phyloP scores from a whole-genome alignment of 352 stramenopile genomes.

The Pythium pyrilobum region DNA sequence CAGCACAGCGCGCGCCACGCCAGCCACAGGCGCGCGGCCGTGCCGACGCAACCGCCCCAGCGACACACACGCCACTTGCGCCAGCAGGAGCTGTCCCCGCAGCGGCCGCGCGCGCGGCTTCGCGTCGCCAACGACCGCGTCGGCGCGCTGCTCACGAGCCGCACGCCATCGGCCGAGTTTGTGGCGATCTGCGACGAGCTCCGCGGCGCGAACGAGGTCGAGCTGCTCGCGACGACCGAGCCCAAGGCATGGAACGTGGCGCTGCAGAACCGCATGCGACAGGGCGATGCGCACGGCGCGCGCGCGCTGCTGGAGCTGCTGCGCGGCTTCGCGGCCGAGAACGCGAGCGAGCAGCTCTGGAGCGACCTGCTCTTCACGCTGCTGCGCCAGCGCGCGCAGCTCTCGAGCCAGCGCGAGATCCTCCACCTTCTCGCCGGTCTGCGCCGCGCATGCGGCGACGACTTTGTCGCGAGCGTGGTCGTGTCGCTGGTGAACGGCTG shows the following conservation, averaged over 20 bases:
- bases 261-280: slow-evolving; percentile 44
- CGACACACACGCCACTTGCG: no score
- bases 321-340: slow-evolving; percentile 32
- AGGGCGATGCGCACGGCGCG: slow-evolving; percentile 38
- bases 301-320: slow-evolving; percentile 49
- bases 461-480: slow-evolving; percentile 40
- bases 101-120: slow-evolving; percentile 4
- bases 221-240: slow-evolving; percentile 43
- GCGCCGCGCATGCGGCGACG: slow-evolving; percentile 25
- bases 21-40: neutral
- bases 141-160: slow-evolving; percentile 28
- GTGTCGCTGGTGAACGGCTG: slow-evolving; percentile 61
- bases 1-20: neutral
- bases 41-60: neutral
- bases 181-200: slow-evolving; percentile 32
- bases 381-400: slow-evolving; percentile 36
- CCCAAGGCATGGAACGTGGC: slow-evolving; percentile 51
- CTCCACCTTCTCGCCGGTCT: slow-evolving; percentile 32
- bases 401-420: slow-evolving; percentile 27
- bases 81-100: no score
- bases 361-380: slow-evolving; percentile 71
- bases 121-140: slow-evolving; percentile 31
- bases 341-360: slow-evolving; percentile 57
- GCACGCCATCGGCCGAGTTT: slow-evolving; percentile 27
- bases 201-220: slow-evolving; percentile 30